Base-by-base conservation (phyloP, 1,139 yeast genomes). In the Nadsonia starkeyi-henricii region DNA sequence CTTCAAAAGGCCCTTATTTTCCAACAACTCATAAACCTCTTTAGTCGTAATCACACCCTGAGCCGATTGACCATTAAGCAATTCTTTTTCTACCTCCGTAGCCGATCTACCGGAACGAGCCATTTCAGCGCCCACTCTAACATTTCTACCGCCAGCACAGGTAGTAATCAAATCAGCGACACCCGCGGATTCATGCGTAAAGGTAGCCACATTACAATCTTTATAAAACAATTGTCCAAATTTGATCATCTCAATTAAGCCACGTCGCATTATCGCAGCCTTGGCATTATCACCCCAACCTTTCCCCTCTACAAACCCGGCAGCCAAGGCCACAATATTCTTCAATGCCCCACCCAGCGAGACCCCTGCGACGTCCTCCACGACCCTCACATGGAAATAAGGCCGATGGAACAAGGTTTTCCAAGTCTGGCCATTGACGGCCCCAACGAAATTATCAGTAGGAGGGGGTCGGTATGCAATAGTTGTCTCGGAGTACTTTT, bases 261-360 rank as follows among this genome's bases (percentile, higher is more conserved):
- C 97, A 57, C 93, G 80, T 71, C 97, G 79, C 89, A 88, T 86
- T 59, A 89, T 78, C 46, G 96, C 96, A 46, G 96, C 84, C 68
- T 88, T 85, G 57, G 97, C 96, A 63, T 89, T 89, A 70, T 86
- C 95, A 64, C 97, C 97, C 96, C 97, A 89, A 51, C 95, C 95
- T 53, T 83, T 75, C 57, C 96, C 96, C 68, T 85, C 95, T 53
- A 88, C 96, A 63, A 88, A 84, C 48, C 96, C 97, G 50, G 93
- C 95, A 51, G 93, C 88, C 60, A 85, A 74, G 48, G 96, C 96
- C 56, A 88, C 85, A 41, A 89, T 86, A 68, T 89, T 89, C 71
- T 89, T 89, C 65, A 89, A 74, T 3, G 97, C 97, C 60, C 96
- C 97, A 42, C 95, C 94, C 55, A 89, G 77, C 18, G 95, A 84